Evolutionary conservation across 148 eudicot species (phyloP), one percentile per base, ranked within the genome.

Genomic region (Rhododendron molle): DNA sequence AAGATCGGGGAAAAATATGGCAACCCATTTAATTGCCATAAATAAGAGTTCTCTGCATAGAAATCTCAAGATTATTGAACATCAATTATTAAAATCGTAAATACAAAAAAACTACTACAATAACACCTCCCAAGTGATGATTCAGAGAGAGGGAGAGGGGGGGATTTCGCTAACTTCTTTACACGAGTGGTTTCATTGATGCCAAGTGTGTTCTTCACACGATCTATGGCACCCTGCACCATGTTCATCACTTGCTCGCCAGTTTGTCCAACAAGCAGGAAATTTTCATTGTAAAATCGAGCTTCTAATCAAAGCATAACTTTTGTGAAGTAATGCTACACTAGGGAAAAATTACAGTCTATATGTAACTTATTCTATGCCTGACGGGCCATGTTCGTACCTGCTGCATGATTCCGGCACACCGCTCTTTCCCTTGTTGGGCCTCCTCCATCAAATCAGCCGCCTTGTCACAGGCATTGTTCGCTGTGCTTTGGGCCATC

Each of bases 191-290:
- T 28, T 28, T 84, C 86, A 73, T 89, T 83, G 52, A 76, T 56
- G 52, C 91, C 93, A 81, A 91, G 90, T 18, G 93, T 89, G 89
- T 89, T 89, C 91, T 91, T 91, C 85, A 89, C 87, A 12, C 91
- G 90, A 47, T 91, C 93, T 54, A 89, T 85, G 5, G 93, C 93
- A 36, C 93, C 91, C n/a, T 89, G 91, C 47, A 91, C 90, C 87
- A 89, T 88, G 73, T 78, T 43, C 76, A 77, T 84, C 52, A 85
- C 81, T 58, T 88, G 86, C 81, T 89, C 93, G 43, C 89, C 91
- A 5, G 88, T 91, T 90, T 91, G 85, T 9, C 36, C 26, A 47
- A 69, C 36, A 56, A 34, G 36, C 1, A 49, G 3, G 4, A 78
- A 46, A n/a, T 23, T n/a, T 46, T 46, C 40, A 38, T 38, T 38